These are phyloP conservation scores for Huntiella savannae DNA, from an alignment of 2,329 filamentous ascomycete species.

Conservation along the genomic window DNA sequence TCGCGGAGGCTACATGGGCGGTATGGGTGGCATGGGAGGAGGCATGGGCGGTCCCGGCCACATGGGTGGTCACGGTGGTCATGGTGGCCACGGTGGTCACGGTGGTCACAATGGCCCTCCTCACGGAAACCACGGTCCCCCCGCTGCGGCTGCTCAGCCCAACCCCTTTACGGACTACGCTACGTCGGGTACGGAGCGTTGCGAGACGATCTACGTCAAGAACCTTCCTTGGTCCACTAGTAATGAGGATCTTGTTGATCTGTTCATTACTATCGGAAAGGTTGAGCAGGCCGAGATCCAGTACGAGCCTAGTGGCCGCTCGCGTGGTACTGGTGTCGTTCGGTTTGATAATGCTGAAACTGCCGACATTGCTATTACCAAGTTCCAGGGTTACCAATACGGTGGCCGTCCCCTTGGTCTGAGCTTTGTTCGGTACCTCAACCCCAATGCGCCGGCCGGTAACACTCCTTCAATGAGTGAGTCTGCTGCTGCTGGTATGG, in stretches of 20 bases:
- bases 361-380: slow-evolving; percentile 83
- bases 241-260: slow-evolving; percentile 89
- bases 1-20: slow-evolving; percentile 22
- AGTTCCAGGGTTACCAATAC: slow-evolving; percentile 96
- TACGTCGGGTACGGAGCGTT: slow-evolving; percentile 66
- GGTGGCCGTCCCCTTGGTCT: slow-evolving; percentile 84
- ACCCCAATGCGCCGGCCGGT: slow-evolving; percentile 27
- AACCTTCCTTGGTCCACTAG: slow-evolving; percentile 98
- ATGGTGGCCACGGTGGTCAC: slow-evolving; percentile 13
- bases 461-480: slow-evolving; percentile 1
- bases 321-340: slow-evolving; percentile 89
- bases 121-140: slow-evolving; percentile 19
- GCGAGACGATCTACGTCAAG: slow-evolving; percentile 79
- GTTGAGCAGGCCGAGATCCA: slow-evolving; percentile 98
- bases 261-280: slow-evolving; percentile 95
- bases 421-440: slow-evolving; percentile 85
- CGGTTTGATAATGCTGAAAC: slow-evolving; percentile 70
- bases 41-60: slow-evolving; percentile 19
- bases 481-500: too few species aligned
- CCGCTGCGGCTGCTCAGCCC: slow-evolving; percentile 35
- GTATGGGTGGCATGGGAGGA: slow-evolving; percentile 25
- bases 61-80: slow-evolving; percentile 16
- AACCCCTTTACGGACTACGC: slow-evolving; percentile 93
- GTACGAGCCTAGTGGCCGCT: slow-evolving; percentile 91
- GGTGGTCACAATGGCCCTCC: slow-evolving; percentile 27